Percentiles rank a stretch among this genome's conserved stretches.
Conservation (phyloP, 192 early-diverging fungal species). For the Coemansia sp. region DNA sequence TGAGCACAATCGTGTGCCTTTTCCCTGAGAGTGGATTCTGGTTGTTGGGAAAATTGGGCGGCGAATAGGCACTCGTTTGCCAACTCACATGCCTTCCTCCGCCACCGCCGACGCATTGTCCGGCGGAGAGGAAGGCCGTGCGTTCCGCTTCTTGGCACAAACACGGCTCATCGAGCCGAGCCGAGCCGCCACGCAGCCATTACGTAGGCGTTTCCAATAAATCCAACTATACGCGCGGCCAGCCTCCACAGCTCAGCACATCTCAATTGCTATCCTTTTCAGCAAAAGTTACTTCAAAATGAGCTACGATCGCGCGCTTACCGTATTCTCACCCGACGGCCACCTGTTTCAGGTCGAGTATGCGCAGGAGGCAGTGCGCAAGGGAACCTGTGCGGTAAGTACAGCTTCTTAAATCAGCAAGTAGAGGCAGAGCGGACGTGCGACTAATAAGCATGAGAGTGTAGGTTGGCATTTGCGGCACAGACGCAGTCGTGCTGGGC, state of each 20-base stretch:
- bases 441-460: constrained; percentile 1
- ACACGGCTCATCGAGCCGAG: constrained; percentile 4
- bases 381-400: constrained; percentile 95
- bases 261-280: not conserved
- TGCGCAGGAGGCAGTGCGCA: constrained; percentile 94
- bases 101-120: no score
- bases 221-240: no score
- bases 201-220: not conserved
- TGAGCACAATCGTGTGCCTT: not conserved
- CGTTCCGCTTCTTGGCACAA: not conserved
- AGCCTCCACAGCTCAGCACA: not conserved
- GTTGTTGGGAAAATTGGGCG: not conserved
- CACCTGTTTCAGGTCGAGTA: constrained; percentile 99
- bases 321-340: constrained; percentile 98
- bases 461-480: constrained; percentile 94
- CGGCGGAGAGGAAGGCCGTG: no score
- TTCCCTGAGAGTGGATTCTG: no score
- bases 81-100: no score
- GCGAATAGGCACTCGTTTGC: no score
- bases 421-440: not conserved
- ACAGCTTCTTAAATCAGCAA: not conserved
- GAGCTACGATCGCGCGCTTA: constrained; percentile 81
- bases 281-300: constrained; percentile 11
- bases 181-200: not conserved
- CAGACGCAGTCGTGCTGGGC: constrained; percentile 86